Base-by-base conservation (phyloP, 306 rosid genomes). In the Pterocarpus macrocarpus region DNA sequence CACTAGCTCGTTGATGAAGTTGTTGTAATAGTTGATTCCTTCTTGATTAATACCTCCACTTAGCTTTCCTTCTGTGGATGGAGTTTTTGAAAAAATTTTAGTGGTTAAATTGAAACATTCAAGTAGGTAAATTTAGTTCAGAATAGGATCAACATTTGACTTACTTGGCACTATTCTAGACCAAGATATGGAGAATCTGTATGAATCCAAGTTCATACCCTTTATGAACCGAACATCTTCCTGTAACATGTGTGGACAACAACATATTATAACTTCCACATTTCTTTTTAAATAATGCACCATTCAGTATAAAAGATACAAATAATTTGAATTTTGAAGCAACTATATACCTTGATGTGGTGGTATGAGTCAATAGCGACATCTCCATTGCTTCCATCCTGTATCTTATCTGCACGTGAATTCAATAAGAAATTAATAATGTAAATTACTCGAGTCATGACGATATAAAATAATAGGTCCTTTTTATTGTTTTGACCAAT, bases 161-260 rank as follows among this genome's bases (percentile, higher is more conserved):
- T 81, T 88, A 91, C 97, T 87, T 70, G 97, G 92, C 8, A 91
- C 47, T 10, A 91, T 35, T 89, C 94, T 85, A 4, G 97, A 70
- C 97, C 97, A 93, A 3, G 97, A 82, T 49, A 93, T 86, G 11
- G 97, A 91, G 64, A 93, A 86, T 75, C 97, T 83, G 30, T 87
- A 91, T 5, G 94, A 90, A 87, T 91, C 94, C 64, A 80, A 61
- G 5, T 83, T 82, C 84, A 93, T 81, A 1, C 86, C 72, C 76
- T 93, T 93, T 85, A 89, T 78, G 5, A 90, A 80, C 34, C 67
- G 62, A 77, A 87, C 87, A 80, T 93, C 97, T 84, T 93, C 91
- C 97, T 88, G 17, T 7, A 64, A 33, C 3, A 55, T 30, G 7
- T 28, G 22, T 8, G 28, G 28, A 22, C 28, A 16, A 64, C 0